Percentiles rank a stretch among this genome's conserved stretches.
These are phyloP conservation scores for Solanum hybrid DNA, from an alignment of 305 asterid species.

Conservation along the genomic window DNA sequence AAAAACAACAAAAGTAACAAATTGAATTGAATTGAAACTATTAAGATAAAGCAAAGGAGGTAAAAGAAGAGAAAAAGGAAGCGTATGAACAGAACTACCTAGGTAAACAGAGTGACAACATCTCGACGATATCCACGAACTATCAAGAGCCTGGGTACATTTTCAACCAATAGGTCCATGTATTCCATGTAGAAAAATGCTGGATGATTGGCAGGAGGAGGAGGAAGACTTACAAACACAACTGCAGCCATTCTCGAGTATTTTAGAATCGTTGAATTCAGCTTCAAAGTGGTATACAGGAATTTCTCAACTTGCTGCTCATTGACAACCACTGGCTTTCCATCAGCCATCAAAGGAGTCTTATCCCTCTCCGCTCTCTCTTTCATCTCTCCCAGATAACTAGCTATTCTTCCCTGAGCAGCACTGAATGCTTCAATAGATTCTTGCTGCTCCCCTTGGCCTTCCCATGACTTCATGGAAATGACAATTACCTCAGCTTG, in stretches of 20 bases:
- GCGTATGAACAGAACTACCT: conserved; percentile 16
- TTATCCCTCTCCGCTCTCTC: conserved; percentile 27
- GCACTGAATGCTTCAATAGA: conserved; percentile 69
- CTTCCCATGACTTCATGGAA: conserved; percentile 96
- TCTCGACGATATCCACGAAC: conserved; percentile 93
- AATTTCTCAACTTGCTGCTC: conserved; percentile 91
- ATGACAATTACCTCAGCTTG: conserved; percentile 94
- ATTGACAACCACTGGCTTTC: conserved; percentile 58
- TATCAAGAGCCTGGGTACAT: conserved; percentile 90
- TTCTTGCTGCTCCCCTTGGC: conserved; percentile 52
- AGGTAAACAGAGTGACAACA: conserved; percentile 92
- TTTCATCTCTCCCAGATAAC: conserved; percentile 51
- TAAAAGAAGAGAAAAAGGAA: neutral
- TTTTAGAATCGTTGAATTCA: conserved; percentile 68
- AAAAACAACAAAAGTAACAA: neutral
- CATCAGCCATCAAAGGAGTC: conserved; percentile 60
- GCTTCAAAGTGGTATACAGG: conserved; percentile 67
- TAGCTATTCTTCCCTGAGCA: conserved; percentile 58
- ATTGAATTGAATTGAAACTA: conserved; percentile 1
- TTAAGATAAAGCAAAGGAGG: neutral
- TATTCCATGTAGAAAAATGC: conserved; percentile 93
- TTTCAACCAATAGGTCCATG: conserved; percentile 91
- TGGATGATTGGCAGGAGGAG: conserved; percentile 90
- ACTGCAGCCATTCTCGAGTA: conserved; percentile 99
- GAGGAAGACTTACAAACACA: conserved; percentile 95